Conservation (phyloP, 1,284 basidiomycete species). For the Clitocybe nebularis region DNA sequence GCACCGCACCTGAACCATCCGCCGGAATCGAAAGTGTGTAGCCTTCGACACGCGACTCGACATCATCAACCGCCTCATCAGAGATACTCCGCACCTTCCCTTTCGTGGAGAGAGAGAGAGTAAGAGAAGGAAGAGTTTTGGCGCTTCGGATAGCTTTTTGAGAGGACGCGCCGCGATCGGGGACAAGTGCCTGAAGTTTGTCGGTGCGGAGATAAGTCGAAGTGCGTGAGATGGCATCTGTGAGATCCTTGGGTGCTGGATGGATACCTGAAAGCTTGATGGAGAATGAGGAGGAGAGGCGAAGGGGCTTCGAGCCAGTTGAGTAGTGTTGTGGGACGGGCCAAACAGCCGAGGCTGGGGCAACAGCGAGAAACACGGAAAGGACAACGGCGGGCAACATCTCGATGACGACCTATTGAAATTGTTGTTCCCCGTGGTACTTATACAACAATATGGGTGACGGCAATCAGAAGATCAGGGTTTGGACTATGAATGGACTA, state of each 20-base stretch:
- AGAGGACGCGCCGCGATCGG: slow-evolving; percentile 42
- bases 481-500: neutral
- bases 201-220: slow-evolving; percentile 38
- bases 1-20: slow-evolving; percentile 50
- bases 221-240: slow-evolving; percentile 45
- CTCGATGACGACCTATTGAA: neutral
- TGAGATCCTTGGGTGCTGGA: slow-evolving; percentile 45
- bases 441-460: neutral
- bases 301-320: slow-evolving; percentile 48
- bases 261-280: slow-evolving; percentile 36
- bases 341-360: slow-evolving; percentile 43
- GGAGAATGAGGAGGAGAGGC: slow-evolving; percentile 45
- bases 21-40: slow-evolving; percentile 59
- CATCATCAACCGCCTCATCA: slow-evolving; percentile 44
- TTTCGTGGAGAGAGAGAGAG: slow-evolving; percentile 35
- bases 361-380: slow-evolving; percentile 15
- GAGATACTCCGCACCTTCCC: slow-evolving; percentile 37
- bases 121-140: slow-evolving; percentile 26
- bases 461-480: neutral
- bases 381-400: slow-evolving; percentile 16
- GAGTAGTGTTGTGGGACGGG: slow-evolving; percentile 53
- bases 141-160: slow-evolving; percentile 28
- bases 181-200: slow-evolving; percentile 44
- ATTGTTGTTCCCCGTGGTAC: neutral
- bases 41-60: slow-evolving; percentile 54